These are phyloP conservation scores for Trichoderma guizhouense DNA, from an alignment of 2,329 filamentous ascomycete genomes.

Conservation along the genomic window DNA sequence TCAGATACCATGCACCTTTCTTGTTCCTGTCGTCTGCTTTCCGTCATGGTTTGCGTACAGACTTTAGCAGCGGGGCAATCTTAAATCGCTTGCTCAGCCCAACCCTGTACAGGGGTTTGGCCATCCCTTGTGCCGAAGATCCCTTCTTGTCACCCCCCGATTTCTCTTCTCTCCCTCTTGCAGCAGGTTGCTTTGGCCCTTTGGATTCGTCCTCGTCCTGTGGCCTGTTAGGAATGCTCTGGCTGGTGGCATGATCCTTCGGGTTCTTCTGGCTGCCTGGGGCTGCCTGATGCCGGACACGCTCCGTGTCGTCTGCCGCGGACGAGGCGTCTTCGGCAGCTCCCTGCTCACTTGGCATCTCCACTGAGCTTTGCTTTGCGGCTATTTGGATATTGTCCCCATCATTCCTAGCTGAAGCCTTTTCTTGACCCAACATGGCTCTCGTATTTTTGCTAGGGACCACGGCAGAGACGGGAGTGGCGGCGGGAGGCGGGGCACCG, in stretches of 20 bases:
- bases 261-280: not conserved
- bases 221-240: not conserved
- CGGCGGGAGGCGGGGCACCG: constrained; percentile 22
- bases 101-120: constrained; percentile 47
- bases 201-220: constrained; percentile 1
- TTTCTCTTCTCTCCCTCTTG: constrained; percentile 13
- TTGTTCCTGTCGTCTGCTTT: not conserved
- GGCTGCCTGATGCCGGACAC: not conserved
- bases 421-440: not conserved
- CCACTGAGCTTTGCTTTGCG: not conserved
- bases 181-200: not conserved
- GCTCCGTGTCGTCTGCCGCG: not conserved
- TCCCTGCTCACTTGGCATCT: not conserved
- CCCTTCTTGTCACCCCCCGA: constrained; percentile 16
- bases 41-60: constrained; percentile 39
- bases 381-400: not conserved
- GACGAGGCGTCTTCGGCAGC: not conserved
- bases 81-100: constrained; percentile 49
- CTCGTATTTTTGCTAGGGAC: not conserved
- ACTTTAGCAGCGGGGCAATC: constrained; percentile 52
- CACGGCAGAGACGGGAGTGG: not conserved
- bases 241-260: not conserved
- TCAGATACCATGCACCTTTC: not conserved
- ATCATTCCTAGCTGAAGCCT: not conserved
- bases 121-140: constrained; percentile 20